These are phyloP conservation scores for Dinochytrium kinnereticum DNA, from an alignment of 371 early-diverging fungal species.

Conservation along the genomic window DNA sequence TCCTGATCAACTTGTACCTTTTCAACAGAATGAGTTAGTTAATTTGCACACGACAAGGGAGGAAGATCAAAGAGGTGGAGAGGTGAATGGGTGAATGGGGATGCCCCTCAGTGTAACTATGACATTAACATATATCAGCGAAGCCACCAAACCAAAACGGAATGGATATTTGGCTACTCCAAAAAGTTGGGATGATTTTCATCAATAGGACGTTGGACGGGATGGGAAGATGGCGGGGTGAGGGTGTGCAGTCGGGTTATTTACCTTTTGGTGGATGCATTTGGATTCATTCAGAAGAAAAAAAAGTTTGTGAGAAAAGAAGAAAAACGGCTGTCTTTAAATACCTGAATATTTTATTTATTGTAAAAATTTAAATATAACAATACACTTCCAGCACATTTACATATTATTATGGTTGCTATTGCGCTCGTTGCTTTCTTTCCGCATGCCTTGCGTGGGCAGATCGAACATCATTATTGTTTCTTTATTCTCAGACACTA, in stretches of 20 bases:
- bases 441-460: no score
- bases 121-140: not conserved
- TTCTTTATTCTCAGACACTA: no score
- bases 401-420: no score
- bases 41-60: no score
- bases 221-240: not conserved
- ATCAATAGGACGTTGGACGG: not conserved
- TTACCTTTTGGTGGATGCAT: not conserved
- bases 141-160: constrained; percentile 12
- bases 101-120: constrained; percentile 19
- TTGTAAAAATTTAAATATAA: not conserved
- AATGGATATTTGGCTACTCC: not conserved
- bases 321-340: not conserved
- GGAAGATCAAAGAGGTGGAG: not conserved
- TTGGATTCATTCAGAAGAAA: not conserved
- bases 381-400: not conserved
- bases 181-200: not conserved
- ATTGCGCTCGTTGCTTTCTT: no score
- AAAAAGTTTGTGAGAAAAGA: constrained; percentile 5
- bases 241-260: not conserved
- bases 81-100: not conserved
- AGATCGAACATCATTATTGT: no score
- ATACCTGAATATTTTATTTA: not conserved
- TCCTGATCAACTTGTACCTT: no score
- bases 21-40: no score